These are phyloP conservation scores for Metarhizium brunneum DNA, from an alignment of 2,329 filamentous ascomycete species.

Conservation along the genomic window DNA sequence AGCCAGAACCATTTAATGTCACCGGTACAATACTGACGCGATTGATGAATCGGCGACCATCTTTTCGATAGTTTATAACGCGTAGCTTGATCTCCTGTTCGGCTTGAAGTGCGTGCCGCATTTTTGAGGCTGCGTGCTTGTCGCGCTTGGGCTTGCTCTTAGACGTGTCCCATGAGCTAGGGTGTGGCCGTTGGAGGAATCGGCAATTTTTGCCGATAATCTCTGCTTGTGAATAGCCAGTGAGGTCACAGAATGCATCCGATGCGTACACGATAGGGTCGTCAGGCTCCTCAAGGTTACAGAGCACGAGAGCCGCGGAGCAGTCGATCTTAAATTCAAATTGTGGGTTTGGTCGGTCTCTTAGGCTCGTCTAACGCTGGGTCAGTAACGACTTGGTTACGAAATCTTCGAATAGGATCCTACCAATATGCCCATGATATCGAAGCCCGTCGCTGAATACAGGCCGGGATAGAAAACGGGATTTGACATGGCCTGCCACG, in stretches of 20 bases:
- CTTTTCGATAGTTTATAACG: conserved; percentile 73
- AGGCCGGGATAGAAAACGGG: conserved; percentile 46
- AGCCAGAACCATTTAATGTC: conserved; percentile 51
- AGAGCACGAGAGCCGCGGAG: conserved; percentile 76
- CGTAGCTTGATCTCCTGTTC: conserved; percentile 37
- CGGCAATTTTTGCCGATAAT: conserved; percentile 74
- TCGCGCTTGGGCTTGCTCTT: conserved; percentile 6
- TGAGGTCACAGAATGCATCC: conserved; percentile 68
- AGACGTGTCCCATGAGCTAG: conserved; percentile 16
- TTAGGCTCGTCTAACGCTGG: conserved; percentile 45
- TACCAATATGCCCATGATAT: conserved; percentile 48
- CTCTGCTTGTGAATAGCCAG: conserved; percentile 67
- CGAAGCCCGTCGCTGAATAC: conserved; percentile 44
- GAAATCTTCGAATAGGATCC: conserved; percentile 10
- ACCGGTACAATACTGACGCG: conserved; percentile 80
- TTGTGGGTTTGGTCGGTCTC: conserved; percentile 60
- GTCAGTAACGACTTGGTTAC: not conserved
- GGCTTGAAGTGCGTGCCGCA: conserved; percentile 35
- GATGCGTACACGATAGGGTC: conserved; percentile 77
- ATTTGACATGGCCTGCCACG: conserved; percentile 26
- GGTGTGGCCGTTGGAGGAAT: conserved; percentile 70
- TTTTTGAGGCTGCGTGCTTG: conserved; percentile 47
- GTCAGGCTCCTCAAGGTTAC: conserved; percentile 66
- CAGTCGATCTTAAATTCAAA: conserved; percentile 75
- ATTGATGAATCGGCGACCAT: conserved; percentile 73